These are phyloP conservation scores for Pleurotus giganteus DNA, from an alignment of 768 basidiomycete genomes.

Conservation along the genomic window DNA sequence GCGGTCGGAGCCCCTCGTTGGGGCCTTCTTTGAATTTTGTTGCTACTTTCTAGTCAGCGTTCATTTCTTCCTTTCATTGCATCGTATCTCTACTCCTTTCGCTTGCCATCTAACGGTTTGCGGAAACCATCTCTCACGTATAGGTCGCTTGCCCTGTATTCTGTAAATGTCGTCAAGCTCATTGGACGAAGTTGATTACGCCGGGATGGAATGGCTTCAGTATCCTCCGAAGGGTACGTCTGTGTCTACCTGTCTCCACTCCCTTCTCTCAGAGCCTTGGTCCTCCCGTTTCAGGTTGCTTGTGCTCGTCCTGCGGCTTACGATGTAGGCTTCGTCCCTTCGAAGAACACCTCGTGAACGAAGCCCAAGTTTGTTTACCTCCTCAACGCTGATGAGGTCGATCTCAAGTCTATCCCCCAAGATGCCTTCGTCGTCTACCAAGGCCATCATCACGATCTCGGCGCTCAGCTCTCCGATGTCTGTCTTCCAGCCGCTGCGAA, in stretches of 20 bases:
- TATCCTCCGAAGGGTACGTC: constrained; percentile 82
- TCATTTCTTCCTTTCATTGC: too few relatives aligned
- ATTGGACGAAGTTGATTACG: constrained; percentile 73
- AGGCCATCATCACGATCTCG: constrained; percentile 96
- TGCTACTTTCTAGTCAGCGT: too few relatives aligned
- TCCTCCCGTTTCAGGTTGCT: constrained; percentile 56
- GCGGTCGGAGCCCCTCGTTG: too few relatives aligned
- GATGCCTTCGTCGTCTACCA: constrained; percentile 98
- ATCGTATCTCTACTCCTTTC: too few relatives aligned
- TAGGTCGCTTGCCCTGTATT: too few relatives aligned
- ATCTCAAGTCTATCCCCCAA: constrained; percentile 82
- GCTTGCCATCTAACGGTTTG: too few relatives aligned
- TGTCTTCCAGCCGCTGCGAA: constrained; percentile 91
- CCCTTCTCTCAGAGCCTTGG: background rate
- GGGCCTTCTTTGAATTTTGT: too few relatives aligned
- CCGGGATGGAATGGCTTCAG: constrained; percentile 96
- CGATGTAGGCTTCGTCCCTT: constrained; percentile 91
- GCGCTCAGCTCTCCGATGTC: constrained; percentile 96
- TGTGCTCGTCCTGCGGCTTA: constrained; percentile 94
- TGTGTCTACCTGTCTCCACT: background rate
- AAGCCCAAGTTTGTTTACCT: constrained; percentile 96
- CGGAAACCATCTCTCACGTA: too few relatives aligned
- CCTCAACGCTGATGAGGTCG: constrained; percentile 92
- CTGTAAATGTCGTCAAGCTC: constrained; percentile 74
- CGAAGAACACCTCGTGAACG: constrained; percentile 67